Base-by-base conservation (phyloP, 192 early-diverging fungal genomes). In the Diversispora epigaea region DNA sequence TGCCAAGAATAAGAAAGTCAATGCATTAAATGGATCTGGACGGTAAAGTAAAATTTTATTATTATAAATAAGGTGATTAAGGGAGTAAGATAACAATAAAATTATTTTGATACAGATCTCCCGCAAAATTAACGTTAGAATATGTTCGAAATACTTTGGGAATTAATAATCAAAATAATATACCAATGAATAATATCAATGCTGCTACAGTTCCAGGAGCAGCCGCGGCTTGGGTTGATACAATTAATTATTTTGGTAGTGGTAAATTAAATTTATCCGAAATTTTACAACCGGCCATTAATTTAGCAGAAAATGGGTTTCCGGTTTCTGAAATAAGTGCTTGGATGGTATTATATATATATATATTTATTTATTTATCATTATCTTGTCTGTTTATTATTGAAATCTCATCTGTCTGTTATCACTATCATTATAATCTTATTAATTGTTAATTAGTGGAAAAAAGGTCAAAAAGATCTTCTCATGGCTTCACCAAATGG, bases 171-270 rank as follows among this genome's bases (percentile, higher is more conserved):
- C 78, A 67, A 14, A 46, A 65, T 47, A 69, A 72, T 22, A 73
- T 88, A 9, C 86, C 87, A 14, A n/a, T 39, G 1, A 66, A 65
- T 57, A 80, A 83, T 61, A 80, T 82, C 54, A 84, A 85, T 60
- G 68, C 82, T 0, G 79, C 87, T n/a, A 93, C 90, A 15, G 88
- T 94, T 12, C 93, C 91, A 0, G 91, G 91, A 17, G 92, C 93
- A 4, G 91, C 88, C 8, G 88, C 89, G 1, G 92, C 87, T 14
- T 94, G 92, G 91, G 78, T 86, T 8, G 91, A 93, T 72, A 84
- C 87, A 1, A 77, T 92, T 3, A 71, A 84, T 65, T 45, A 44
- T 2, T 92, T 93, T 80, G 93, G 93, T 6, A 88, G 85, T 11
- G 84, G 87, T 6, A 81, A 83, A 54, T 39, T 94, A 6, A 66